Percentiles rank a stretch among this genome's conserved stretches.
Evolutionary conservation across 2,329 filamentous ascomycete genomes (phyloP).

Genomic region (Sporothrix protearum): DNA sequence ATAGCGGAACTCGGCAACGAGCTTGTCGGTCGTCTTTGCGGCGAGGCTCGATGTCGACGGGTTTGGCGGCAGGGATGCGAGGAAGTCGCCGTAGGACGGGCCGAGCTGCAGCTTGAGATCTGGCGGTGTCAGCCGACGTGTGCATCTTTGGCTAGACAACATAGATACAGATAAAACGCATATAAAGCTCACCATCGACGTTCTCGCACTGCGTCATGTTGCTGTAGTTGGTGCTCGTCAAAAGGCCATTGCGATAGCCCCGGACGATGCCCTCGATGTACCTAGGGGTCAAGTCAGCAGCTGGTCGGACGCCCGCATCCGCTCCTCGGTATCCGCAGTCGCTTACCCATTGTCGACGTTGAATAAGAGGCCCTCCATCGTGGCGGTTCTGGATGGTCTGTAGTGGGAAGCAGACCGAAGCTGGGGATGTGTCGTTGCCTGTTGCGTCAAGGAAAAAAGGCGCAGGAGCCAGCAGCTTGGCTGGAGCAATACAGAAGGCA

Average conservation of each 20-base stretch:
- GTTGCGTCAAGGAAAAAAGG: slow-evolving; percentile 24
- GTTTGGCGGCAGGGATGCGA: slow-evolving; percentile 88
- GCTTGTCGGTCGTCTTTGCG: slow-evolving; percentile 93
- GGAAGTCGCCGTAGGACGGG: slow-evolving; percentile 95
- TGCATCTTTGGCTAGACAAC: not conserved
- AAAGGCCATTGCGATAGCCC: slow-evolving; percentile 89
- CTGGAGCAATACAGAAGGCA: not conserved
- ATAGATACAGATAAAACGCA: not conserved
- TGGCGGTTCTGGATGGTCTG: slow-evolving; percentile 30
- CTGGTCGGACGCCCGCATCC: not conserved
- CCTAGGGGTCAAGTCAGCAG: slow-evolving; percentile 44
- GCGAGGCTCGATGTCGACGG: slow-evolving; percentile 94
- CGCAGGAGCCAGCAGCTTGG: slow-evolving; percentile 23
- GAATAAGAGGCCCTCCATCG: slow-evolving; percentile 90
- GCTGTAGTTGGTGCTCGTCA: slow-evolving; percentile 85
- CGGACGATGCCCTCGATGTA: slow-evolving; percentile 97
- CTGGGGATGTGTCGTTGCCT: slow-evolving; percentile 24
- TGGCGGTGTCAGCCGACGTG: slow-evolving; percentile 37
- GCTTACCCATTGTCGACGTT: slow-evolving; percentile 88
- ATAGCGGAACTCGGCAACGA: slow-evolving; percentile 96
- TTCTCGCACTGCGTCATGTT: slow-evolving; percentile 98
- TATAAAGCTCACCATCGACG: slow-evolving; percentile 68
- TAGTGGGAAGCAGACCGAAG: slow-evolving; percentile 21
- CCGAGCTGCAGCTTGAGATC: slow-evolving; percentile 97
- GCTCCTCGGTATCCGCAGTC: not conserved